A percentile compares a stretch with the other conserved stretches of the same genome.
Evolutionary conservation across 352 stramenopile species (phyloP).

Genomic region (Globisporangium mamillatum): DNA sequence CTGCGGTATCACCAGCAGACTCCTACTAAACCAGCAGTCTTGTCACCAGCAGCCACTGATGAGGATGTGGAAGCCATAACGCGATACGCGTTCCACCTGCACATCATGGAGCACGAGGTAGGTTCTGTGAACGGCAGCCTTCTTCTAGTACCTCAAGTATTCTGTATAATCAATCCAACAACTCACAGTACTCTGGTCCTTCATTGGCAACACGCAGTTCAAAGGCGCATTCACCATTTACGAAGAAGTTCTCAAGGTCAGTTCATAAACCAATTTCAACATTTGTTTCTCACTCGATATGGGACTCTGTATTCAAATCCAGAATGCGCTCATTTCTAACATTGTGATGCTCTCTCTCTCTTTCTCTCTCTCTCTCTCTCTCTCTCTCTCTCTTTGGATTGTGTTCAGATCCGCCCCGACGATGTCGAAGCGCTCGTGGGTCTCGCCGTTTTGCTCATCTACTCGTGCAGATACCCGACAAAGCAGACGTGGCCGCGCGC

Average conservation of each 20-base stretch:
- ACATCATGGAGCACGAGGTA: constrained; percentile 37
- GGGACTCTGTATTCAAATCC: neutral
- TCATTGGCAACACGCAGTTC: constrained; percentile 26
- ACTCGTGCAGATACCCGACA: constrained; percentile 57
- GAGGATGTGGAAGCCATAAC: constrained; percentile 32
- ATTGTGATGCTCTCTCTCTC: neutral
- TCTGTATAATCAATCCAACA: neutral
- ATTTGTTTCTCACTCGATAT: neutral
- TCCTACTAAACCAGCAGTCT: neutral
- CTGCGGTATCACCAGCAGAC: constrained; percentile 38
- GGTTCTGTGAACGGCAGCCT: neutral
- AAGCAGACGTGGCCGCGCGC: constrained; percentile 52
- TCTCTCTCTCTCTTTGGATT: neutral
- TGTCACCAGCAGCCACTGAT: constrained; percentile 1
- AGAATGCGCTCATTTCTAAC: neutral
- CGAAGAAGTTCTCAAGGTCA: constrained; percentile 51
- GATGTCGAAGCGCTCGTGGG: constrained; percentile 42
- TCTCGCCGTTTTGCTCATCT: constrained; percentile 49
- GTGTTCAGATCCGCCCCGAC: constrained; percentile 26
- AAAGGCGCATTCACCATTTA: constrained; percentile 47
- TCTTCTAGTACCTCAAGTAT: neutral
- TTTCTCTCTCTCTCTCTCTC: too few species aligned
- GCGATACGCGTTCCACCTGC: constrained; percentile 40
- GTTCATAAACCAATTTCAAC: neutral
- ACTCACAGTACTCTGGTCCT: neutral